A percentile compares a stretch with the other conserved stretches of the same genome.
phyloP scores from a whole-genome alignment of 179 eudicot genomes.

The Vitellaria paradoxa region DNA sequence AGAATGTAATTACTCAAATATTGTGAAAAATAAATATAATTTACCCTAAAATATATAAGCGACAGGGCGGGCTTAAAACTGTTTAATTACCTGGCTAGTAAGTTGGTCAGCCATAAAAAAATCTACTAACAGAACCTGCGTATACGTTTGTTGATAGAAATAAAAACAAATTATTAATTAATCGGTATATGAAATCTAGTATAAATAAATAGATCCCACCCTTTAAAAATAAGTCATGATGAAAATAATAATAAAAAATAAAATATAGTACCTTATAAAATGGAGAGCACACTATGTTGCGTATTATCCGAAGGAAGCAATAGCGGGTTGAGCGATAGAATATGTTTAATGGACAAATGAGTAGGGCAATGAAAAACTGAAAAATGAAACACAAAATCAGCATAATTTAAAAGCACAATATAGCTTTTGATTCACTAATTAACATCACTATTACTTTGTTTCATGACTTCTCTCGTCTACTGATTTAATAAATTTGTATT shows the following conservation, averaged over 20 bases:
- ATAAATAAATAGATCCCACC: no score
- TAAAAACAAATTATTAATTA: no score
- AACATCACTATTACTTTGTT: no score
- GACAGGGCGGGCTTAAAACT: no score
- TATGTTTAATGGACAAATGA: constrained; percentile 68
- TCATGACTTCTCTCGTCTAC: no score
- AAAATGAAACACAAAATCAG: constrained; percentile 9
- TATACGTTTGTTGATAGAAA: not conserved
- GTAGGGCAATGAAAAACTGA: constrained; percentile 48
- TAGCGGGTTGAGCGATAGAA: constrained; percentile 76
- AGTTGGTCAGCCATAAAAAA: constrained; percentile 99
- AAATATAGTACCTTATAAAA: constrained; percentile 54
- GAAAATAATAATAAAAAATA: not conserved
- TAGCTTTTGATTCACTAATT: no score
- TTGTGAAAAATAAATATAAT: no score
- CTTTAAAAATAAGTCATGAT: no score
- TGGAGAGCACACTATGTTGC: constrained; percentile 88
- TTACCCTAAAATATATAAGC: no score
- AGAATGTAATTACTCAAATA: no score
- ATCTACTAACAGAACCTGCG: constrained; percentile 88
- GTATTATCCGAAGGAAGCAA: constrained; percentile 69
- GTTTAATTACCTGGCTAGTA: constrained; percentile 78
- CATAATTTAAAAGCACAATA: not conserved
- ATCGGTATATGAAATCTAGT: no score
- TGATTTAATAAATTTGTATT: no score